Evolutionary conservation across 108 stramenopile species (phyloP).

Genomic region (Skeletonema menzelii): DNA sequence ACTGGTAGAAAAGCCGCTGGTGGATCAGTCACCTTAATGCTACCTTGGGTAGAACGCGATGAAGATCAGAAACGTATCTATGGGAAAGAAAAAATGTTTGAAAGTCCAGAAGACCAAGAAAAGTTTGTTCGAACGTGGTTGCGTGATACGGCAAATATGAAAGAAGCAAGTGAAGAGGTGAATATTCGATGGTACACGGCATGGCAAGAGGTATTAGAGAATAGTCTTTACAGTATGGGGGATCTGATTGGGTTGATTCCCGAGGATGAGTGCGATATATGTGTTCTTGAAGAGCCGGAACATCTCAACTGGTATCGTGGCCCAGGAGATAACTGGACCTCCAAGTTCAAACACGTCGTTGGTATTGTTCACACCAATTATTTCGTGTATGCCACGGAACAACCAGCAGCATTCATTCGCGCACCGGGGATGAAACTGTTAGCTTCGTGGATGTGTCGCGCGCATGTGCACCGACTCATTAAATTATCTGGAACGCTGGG

Average conservation of each 20-base stretch:
- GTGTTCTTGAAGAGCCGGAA: slow-evolving; percentile 93
- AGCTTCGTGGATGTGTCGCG: slow-evolving; percentile 74
- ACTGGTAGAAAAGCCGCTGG: slow-evolving; percentile 57
- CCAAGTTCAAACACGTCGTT: slow-evolving; percentile 90
- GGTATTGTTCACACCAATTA: slow-evolving; percentile 94
- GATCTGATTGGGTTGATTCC: slow-evolving; percentile 76
- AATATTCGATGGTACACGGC: slow-evolving; percentile 56
- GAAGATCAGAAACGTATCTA: slow-evolving; percentile 65
- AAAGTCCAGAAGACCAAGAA: slow-evolving; percentile 69
- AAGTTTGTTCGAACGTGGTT: slow-evolving; percentile 71
- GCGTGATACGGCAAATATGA: slow-evolving; percentile 39
- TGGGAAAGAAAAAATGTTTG: slow-evolving; percentile 58
- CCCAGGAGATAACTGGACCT: slow-evolving; percentile 72
- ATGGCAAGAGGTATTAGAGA: slow-evolving; percentile 50
- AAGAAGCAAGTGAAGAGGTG: slow-evolving; percentile 37
- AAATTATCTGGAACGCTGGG: slow-evolving; percentile 81
- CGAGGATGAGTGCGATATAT: slow-evolving; percentile 79
- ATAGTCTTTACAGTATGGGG: slow-evolving; percentile 61
- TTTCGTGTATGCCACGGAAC: slow-evolving; percentile 82
- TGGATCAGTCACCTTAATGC: slow-evolving; percentile 75
- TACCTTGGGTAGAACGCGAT: slow-evolving; percentile 85
- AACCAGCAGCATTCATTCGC: slow-evolving; percentile 77
- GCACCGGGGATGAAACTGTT: slow-evolving; percentile 77
- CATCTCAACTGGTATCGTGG: slow-evolving; percentile 91
- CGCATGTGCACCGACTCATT: slow-evolving; percentile 87